These are phyloP conservation scores for Violaceomyces palustris DNA, from an alignment of 1,284 basidiomycete species.

Conservation along the genomic window DNA sequence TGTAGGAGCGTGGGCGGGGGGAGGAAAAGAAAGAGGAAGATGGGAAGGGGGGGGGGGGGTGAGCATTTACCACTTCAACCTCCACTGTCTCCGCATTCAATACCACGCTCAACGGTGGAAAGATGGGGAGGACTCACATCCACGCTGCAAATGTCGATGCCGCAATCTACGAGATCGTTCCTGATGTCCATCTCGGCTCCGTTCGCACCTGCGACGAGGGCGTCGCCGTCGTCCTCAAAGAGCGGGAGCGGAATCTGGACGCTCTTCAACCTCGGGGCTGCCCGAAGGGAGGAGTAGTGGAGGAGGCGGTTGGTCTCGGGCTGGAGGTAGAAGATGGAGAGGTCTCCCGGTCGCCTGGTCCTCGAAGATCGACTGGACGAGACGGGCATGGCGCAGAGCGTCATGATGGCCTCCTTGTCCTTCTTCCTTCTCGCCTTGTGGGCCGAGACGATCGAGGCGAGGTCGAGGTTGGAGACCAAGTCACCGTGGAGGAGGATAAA, in stretches of 20 bases:
- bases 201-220: constrained; percentile 14
- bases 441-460: constrained; percentile 78
- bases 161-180: constrained; percentile 80
- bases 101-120: too few species aligned
- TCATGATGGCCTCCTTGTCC: constrained; percentile 94
- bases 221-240: constrained; percentile 30
- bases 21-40: neutral
- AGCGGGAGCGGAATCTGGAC: constrained; percentile 46
- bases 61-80: too few species aligned
- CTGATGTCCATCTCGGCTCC: constrained; percentile 68
- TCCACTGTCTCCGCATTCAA: too few species aligned
- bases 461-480: constrained; percentile 84
- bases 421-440: constrained; percentile 81
- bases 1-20: neutral
- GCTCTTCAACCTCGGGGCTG: constrained; percentile 36
- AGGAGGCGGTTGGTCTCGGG: constrained; percentile 49
- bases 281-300: constrained; percentile 49
- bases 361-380: constrained; percentile 16
- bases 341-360: constrained; percentile 30
- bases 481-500: constrained; percentile 77
- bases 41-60: too few species aligned
- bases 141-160: constrained; percentile 61
- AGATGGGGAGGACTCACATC: constrained; percentile 62
- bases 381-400: constrained; percentile 52
- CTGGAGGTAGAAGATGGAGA: constrained; percentile 38